A percentile compares a stretch with the other conserved stretches of the same genome.
phyloP scores from a whole-genome alignment of 768 basidiomycete genomes.

The Kwoniella heveanensis region DNA sequence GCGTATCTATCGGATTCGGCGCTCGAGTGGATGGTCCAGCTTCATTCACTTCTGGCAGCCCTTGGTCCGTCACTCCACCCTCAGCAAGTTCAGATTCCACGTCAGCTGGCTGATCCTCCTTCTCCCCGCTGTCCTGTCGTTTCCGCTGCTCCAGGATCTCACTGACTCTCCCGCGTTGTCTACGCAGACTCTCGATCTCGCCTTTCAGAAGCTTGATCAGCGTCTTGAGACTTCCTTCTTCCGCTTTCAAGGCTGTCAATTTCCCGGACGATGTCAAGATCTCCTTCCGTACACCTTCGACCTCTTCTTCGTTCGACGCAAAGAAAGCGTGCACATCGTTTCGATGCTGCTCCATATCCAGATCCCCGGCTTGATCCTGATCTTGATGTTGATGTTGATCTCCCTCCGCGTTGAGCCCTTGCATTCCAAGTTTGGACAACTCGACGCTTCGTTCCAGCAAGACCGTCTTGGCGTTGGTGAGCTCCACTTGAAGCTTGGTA shows the following conservation, averaged over 20 bases:
- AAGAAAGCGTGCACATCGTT: background rate
- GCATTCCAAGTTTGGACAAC: background rate
- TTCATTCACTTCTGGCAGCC: too few relatives aligned
- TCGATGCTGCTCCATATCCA: background rate
- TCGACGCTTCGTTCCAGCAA: conserved; percentile 23
- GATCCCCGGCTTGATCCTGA: background rate
- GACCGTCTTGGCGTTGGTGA: conserved; percentile 18
- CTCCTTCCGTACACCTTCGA: conserved; percentile 16
- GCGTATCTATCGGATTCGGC: too few relatives aligned
- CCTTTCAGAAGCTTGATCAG: conserved; percentile 31
- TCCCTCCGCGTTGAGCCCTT: background rate
- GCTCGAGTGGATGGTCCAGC: too few relatives aligned
- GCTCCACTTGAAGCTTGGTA: conserved; percentile 31
- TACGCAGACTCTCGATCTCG: conserved; percentile 32
- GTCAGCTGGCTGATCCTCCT: background rate
- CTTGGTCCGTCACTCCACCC: background rate
- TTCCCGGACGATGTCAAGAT: conserved; percentile 16
- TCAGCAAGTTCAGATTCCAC: background rate
- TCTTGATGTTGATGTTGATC: background rate
- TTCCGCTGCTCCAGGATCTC: conserved; percentile 2
- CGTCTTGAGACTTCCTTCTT: conserved; percentile 23
- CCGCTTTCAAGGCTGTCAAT: conserved; percentile 25
- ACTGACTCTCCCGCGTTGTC: conserved; percentile 14
- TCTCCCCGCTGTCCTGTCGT: conserved; percentile 10
- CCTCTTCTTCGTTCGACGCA: conserved; percentile 5